Base-by-base conservation (phyloP, 495 filamentous ascomycete species). In the Aspergillus ostianus region DNA sequence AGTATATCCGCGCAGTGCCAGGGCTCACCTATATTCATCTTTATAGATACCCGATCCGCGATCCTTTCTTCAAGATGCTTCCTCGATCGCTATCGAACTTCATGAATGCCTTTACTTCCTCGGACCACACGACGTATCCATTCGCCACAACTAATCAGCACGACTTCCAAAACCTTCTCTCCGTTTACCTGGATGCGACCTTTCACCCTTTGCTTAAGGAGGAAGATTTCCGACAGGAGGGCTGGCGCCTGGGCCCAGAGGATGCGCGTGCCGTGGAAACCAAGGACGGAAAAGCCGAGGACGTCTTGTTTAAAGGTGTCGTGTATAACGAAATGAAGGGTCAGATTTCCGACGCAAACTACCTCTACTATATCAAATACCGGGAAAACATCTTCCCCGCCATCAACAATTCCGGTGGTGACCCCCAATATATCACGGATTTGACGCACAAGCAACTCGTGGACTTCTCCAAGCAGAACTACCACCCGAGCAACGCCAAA, bases 241-340 rank as follows among this genome's bases (percentile, higher is more conserved):
- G 94, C 51, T 98, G 94, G 94, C 83, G 94, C 29, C 82, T 98
- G 58, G 94, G 94, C 1, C 94, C 94, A 0, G 91, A 96, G 73
- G 91, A 98, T 68, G 88, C 90, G 7, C 77, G 81, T 47, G 82
- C 83, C 19, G 65, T 80, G 3, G 64, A 74, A 45, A 66, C 79
- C 21, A 77, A 72, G 5, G 65, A 69, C 45, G 63, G 69, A 4
- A 62, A 70, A 29, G 57, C 71, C 27, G 74, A 76, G 20, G 77
- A 79, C 41, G 83, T 98, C 19, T 87, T 97, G 15, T 98, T 98
- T 80, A 98, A 98, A 71, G 94, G 94, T 21, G 94, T 98, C 12
- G 94, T 98, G 21, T 98, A 98, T 74, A 98, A 98, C 68, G 94
- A 98, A 76, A 98, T 98, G 94, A 98, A 98, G 74, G 94, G 94